Conservation (phyloP, 2,329 filamentous ascomycete genomes). For the Parastagonospora nodorum region DNA sequence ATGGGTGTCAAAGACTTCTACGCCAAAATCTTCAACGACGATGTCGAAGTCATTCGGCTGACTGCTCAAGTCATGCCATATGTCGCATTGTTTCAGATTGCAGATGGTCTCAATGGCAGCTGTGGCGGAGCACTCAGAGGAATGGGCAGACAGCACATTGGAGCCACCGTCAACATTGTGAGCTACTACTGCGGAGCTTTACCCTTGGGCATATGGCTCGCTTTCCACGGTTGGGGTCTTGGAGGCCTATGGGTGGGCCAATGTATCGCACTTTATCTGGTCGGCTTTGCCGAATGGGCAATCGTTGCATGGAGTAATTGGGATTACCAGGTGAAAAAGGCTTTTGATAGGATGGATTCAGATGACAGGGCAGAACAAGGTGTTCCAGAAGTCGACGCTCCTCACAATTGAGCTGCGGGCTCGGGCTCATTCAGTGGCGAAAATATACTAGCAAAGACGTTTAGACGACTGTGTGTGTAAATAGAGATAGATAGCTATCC, state of each 20-base stretch:
- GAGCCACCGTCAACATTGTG: slow-evolving; percentile 78
- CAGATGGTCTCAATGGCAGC: slow-evolving; percentile 82
- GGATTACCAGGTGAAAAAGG: slow-evolving; percentile 73
- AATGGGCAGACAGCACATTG: slow-evolving; percentile 86
- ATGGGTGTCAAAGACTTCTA: slow-evolving; percentile 75
- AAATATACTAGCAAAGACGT: slow-evolving; percentile 18
- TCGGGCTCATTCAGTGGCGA: slow-evolving; percentile 3
- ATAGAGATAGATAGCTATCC: slow-evolving; percentile 30
- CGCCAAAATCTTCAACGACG: slow-evolving; percentile 80
- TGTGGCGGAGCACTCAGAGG: slow-evolving; percentile 81
- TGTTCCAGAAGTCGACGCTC: slow-evolving; percentile 25
- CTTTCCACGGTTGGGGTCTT: slow-evolving; percentile 84
- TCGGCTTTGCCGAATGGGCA: slow-evolving; percentile 77
- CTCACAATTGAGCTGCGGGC: slow-evolving; percentile 13
- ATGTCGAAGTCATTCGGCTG: slow-evolving; percentile 70
- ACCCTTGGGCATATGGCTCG: slow-evolving; percentile 81
- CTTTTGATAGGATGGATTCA: slow-evolving; percentile 71
- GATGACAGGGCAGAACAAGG: slow-evolving; percentile 50
- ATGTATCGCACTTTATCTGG: slow-evolving; percentile 73
- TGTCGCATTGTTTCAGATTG: slow-evolving; percentile 88
- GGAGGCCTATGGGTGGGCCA: slow-evolving; percentile 82
- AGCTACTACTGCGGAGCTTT: slow-evolving; percentile 84
- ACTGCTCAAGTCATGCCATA: slow-evolving; percentile 81
- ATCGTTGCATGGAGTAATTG: slow-evolving; percentile 80
- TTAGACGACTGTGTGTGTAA: slow-evolving; percentile 21